Evolutionary conservation across 106 monocot genomes (phyloP).

Genomic region (Cymbidium sinense): DNA sequence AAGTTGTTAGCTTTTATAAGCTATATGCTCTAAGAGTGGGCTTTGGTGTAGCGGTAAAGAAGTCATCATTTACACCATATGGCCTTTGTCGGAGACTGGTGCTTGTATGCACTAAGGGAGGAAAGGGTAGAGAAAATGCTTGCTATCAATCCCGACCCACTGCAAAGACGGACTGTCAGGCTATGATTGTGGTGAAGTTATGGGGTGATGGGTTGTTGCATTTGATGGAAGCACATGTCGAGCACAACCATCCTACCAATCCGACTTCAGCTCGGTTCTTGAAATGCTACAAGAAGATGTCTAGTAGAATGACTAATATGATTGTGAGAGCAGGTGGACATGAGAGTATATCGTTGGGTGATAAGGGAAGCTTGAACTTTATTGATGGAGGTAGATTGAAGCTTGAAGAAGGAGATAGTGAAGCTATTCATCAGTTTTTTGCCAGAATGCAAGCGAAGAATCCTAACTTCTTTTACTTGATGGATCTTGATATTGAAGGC

Average conservation of each 20-base stretch:
- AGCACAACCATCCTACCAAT: conserved; percentile 44
- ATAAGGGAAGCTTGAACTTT: conserved; percentile 21
- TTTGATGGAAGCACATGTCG: conserved; percentile 37
- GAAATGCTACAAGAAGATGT: conserved; percentile 37
- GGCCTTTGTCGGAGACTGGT: conserved; percentile 37
- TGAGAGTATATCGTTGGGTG: conserved; percentile 21
- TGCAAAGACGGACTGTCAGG: conserved; percentile 45
- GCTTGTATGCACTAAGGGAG: conserved; percentile 42
- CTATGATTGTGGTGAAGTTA: conserved; percentile 34
- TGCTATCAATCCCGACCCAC: conserved; percentile 51
- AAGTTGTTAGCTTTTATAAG: conserved; percentile 48
- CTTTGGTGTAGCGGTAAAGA: conserved; percentile 46
- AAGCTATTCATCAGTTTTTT: conserved; percentile 39
- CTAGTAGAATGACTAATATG: conserved; percentile 25
- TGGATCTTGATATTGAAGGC: conserved; percentile 45
- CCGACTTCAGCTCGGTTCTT: conserved; percentile 27
- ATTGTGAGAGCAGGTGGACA: conserved; percentile 17
- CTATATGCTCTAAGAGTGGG: conserved; percentile 42
- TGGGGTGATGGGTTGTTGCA: conserved; percentile 49
- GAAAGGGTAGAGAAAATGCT: conserved; percentile 36
- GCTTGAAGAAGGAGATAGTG: conserved; percentile 29
- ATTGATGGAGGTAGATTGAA: conserved; percentile 33
- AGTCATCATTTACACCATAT: conserved; percentile 37
- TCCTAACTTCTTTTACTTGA: conserved; percentile 46
- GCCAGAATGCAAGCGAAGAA: conserved; percentile 32